Base-by-base conservation (phyloP, 1,284 basidiomycete genomes). In the Pholiota adiposa region DNA sequence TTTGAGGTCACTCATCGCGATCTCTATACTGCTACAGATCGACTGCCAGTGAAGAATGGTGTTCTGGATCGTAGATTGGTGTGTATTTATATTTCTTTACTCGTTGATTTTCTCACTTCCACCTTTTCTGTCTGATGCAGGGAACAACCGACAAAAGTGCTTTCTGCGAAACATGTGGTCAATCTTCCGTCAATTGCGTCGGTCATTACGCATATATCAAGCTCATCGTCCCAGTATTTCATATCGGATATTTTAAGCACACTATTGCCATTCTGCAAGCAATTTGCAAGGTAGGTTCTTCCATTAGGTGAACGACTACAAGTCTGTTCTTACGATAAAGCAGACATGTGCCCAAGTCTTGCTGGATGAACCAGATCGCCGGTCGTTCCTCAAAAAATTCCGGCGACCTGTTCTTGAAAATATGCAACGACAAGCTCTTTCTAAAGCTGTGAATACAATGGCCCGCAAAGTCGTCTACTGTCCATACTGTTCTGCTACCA, bases 181-280 rank as follows among this genome's bases (percentile, higher is more conserved):
- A 96, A 63, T 89, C 88, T 43, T 90, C 94, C 59, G 92, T 96
- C 2, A 95, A 98, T 66, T 99, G 97, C 73, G 96, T 98, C 5
- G 97, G 97, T 1, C 96, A 98, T 75, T 98, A 97, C 74, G 96
- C 96, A 6, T 97, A 97, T 77, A 96, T 98, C 79, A 97, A 97
- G 76, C 86, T 99, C 36, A 89, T 93, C 31, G 88, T 99, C 12
- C 97, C 97, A 0, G 96, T 98, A 12, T 99, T 98, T 72, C 96
- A 99, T 73, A 94, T 98, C 64, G 97, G 97, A 14, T 99, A 95
- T 79, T 98, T 99, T 81, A 95, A 96, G 71, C 95, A 98, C 64
- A 94, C 91, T 12, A 94, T 99, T 60, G 86, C 87, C 49, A 94
- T 99, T 67, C 83, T 99, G 0, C 97, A 99, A 73, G 93, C 92